These are phyloP conservation scores for Cytospora chrysosperma DNA, from an alignment of 2,329 filamentous ascomycete species.

Conservation along the genomic window DNA sequence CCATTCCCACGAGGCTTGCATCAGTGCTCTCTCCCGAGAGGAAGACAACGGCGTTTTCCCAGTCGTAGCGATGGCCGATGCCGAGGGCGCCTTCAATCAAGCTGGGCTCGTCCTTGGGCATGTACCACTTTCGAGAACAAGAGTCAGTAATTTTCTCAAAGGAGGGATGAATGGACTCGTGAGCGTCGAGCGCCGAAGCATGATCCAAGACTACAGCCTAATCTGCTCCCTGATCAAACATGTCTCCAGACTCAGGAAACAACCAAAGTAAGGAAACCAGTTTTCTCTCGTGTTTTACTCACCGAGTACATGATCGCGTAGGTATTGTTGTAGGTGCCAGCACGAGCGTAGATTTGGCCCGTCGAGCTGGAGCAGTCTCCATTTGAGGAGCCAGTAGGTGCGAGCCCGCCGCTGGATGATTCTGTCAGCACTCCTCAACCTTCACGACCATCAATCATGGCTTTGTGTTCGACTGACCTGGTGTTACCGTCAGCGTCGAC, in stretches of 20 bases:
- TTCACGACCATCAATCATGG: neutral
- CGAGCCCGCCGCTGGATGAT: constrained; percentile 35
- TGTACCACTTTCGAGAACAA: constrained; percentile 35
- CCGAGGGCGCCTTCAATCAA: constrained; percentile 24
- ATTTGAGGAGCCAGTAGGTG: constrained; percentile 31
- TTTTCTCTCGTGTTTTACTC: neutral
- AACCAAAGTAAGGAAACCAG: too few relatives aligned
- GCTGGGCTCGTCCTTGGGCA: constrained; percentile 45
- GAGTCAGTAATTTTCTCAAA: neutral
- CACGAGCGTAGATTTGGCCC: constrained; percentile 41
- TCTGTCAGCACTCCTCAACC: neutral
- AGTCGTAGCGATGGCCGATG: constrained; percentile 40
- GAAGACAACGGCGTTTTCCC: constrained; percentile 39
- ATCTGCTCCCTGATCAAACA: too few relatives aligned
- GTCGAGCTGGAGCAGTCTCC: constrained; percentile 36
- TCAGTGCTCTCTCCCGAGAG: constrained; percentile 30
- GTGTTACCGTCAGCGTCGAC: constrained; percentile 59
- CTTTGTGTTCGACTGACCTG: constrained; percentile 39
- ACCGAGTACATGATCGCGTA: constrained; percentile 42
- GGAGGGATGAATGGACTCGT: neutral
- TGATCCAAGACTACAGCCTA: too few relatives aligned
- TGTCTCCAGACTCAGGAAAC: too few relatives aligned
- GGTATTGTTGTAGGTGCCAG: constrained; percentile 30
- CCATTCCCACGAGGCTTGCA: constrained; percentile 36
- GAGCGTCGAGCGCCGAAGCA: too few relatives aligned